phyloP scores from a whole-genome alignment of 1,284 basidiomycete species.

The Melampsora larici-populina region DNA sequence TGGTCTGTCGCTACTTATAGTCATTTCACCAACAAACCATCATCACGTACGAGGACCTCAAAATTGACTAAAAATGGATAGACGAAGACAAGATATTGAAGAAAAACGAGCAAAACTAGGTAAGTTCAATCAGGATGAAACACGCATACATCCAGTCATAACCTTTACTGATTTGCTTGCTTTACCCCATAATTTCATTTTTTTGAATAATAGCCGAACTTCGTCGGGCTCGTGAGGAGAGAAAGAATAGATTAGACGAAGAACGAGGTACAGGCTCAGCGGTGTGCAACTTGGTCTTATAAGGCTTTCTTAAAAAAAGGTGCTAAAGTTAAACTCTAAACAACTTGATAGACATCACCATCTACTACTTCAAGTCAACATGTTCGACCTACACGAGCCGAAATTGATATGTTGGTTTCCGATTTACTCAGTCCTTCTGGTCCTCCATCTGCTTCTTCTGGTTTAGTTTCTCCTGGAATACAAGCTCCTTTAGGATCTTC shows the following conservation, averaged over 20 bases:
- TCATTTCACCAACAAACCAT: neutral
- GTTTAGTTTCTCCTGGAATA: conserved; percentile 3
- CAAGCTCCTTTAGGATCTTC: neutral
- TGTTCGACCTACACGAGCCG: conserved; percentile 30
- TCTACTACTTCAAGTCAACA: conserved; percentile 5
- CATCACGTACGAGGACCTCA: neutral
- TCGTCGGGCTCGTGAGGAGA: conserved; percentile 38
- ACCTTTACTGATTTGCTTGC: neutral
- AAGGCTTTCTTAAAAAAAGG: neutral
- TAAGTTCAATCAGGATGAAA: neutral
- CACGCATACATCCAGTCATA: neutral
- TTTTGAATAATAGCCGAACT: conserved; percentile 18
- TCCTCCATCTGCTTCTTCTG: conserved; percentile 11
- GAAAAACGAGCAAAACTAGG: conserved; percentile 37
- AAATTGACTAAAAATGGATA: conserved; percentile 15
- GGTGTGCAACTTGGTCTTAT: neutral
- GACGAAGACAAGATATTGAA: conserved; percentile 41
- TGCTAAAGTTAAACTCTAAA: neutral
- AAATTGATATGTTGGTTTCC: conserved; percentile 38
- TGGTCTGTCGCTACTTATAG: too few relatives aligned
- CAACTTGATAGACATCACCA: conserved; percentile 15
- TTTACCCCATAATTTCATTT: neutral
- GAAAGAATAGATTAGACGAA: conserved; percentile 35
- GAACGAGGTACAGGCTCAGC: conserved; percentile 22
- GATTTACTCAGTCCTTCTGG: conserved; percentile 36